Base-by-base conservation (phyloP, 2,329 filamentous ascomycete species). In the Penicillium fuscoglaucum region DNA sequence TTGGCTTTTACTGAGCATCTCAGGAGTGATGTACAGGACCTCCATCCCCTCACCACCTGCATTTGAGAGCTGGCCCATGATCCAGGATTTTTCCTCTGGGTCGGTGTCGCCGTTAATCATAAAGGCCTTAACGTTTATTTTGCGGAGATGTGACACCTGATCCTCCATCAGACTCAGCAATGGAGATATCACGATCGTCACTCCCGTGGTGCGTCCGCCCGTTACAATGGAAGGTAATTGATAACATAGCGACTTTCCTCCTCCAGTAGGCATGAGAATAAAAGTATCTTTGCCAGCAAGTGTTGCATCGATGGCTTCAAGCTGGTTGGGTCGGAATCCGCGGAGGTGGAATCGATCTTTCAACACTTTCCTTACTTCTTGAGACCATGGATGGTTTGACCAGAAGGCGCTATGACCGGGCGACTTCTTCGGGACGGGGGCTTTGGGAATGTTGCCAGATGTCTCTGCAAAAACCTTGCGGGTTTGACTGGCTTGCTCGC, bases 161-260 rank as follows among this genome's bases (percentile, higher is more conserved):
- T 99, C 96, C 71, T 96, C 89, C 95, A 99, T 99, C 68, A 99
- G 79, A 79, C 93, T 98, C 39, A 99, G 81, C 50, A 99, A 79
- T 3, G 95, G 95, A 0, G 93, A 98, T n/a, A 99, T 86, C 3
- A 99, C 95, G 54, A 99, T 83, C 0, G 93, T 98, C 26, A 99
- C 87, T 4, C 95, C 96, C 41, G 62, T 67, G 0, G 93, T 98
- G 67, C 84, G 89, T 44, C 95, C 95, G 46, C 86, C 89, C 48
- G 82, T 85, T 33, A 99, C 83, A 21, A 98, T 84, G 2, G 95
- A 91, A 15, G 95, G 96, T 13, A 99, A 79, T 73, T 99, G 96
- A 72, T 99, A 99, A 74, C 95, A 98, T 1, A 99, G 81, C 1
- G 93, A 98, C 72, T 99, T 99, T 43, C 95, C 95, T 60, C 95